Conservation (phyloP, 106 monocot genomes). For the Acorus calamus region DNA sequence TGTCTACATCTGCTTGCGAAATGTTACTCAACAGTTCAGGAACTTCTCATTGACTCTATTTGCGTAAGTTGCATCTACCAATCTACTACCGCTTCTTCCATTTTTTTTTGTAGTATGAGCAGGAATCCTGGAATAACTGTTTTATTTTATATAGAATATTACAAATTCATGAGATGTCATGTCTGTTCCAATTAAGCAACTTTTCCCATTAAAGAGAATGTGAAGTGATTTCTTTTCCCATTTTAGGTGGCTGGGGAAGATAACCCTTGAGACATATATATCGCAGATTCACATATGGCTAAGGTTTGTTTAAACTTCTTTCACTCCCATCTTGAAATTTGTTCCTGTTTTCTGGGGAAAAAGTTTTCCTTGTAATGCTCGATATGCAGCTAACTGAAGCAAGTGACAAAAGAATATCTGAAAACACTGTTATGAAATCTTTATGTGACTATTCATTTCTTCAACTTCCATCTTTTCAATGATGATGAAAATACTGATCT, state of each 20-base stretch:
- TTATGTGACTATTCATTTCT: no score
- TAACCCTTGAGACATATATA: constrained; percentile 95
- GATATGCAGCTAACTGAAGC: no score
- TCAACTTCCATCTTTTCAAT: no score
- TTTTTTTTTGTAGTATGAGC: neutral
- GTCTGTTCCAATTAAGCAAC: no score
- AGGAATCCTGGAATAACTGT: no score
- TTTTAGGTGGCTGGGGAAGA: constrained; percentile 93
- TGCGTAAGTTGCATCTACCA: constrained; percentile 49
- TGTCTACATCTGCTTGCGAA: constrained; percentile 89
- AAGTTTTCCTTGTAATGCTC: neutral
- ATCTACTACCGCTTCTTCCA: neutral
- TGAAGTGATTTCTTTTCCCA: no score
- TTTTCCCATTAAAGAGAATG: no score
- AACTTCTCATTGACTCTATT: constrained; percentile 76
- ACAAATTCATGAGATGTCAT: no score
- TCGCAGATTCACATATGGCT: constrained; percentile 97
- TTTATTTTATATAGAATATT: no score
- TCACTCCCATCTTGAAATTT: neutral
- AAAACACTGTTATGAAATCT: no score
- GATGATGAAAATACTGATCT: no score
- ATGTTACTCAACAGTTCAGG: constrained; percentile 65
- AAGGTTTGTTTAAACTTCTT: constrained; percentile 28
- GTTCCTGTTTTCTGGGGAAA: neutral
- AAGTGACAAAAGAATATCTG: no score